Base-by-base conservation (phyloP, 2,329 filamentous ascomycete species). In the Colletotrichum plurivorum region DNA sequence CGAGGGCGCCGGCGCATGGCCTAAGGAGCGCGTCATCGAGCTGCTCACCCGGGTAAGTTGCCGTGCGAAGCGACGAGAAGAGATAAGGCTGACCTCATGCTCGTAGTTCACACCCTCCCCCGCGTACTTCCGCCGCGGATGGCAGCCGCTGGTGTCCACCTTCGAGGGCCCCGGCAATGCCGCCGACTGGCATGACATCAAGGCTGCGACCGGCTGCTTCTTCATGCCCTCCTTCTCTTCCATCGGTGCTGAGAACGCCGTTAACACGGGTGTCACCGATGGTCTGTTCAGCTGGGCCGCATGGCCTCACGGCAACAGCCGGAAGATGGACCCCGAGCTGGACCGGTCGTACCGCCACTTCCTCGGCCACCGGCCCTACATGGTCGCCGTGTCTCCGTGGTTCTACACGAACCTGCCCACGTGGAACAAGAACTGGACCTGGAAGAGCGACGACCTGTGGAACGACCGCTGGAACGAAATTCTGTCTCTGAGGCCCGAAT, bases 361-460 rank as follows among this genome's bases (percentile, higher is more conserved):
- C 10, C 12, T 76, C 18, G 67, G 59, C 12, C n/a, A 54, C 18
- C 31, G 54, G 13, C 70, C 76, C 0, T 81, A 79, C 72, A 87
- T 88, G 83, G 87, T 87, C 83, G 82, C 85, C 2, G 83, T 88
- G 15, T 85, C 84, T 0, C 87, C 87, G 0, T 89, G 86, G 87
- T 89, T 89, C 76, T 89, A 85, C 76, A 89, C 89, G 54, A 86
- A 89, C 67, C 78, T 90, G 3, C 84, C 87, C 0, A 79, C 80
- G 8, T 90, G 83, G 73, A 76, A 79, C 52, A 91, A 91, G 78
- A 89, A 90, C 74, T 92, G 89, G 88, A 79, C 90, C 5, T 92
- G 87, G 82, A 83, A 84, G 22, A 87, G 88, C n/a, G 89, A 91
- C 72, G 81, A 85, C 63, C 77, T 91, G 12, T 92, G 89, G 88